Evolutionary conservation across 495 filamentous ascomycete genomes (phyloP), one percentile per base, ranked within the genome.

Genomic region (Cudoniella acicularis): DNA sequence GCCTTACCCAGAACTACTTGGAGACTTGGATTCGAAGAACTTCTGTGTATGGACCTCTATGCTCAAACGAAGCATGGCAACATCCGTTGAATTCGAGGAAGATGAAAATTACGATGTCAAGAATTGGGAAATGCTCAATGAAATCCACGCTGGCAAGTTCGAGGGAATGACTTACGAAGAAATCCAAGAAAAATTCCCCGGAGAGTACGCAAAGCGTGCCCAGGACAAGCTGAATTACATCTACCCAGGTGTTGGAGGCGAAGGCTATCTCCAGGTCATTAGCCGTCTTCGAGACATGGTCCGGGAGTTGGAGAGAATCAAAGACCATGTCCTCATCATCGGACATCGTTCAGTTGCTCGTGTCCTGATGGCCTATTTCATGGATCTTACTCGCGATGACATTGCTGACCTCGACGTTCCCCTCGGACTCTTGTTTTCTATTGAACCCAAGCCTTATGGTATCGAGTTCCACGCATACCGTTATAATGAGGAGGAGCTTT

Each of bases 21-120:
- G 65, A 1, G 80, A 83, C 24, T 77, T 83, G 4, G 73, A 82
- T 40, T 82, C 86, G 22, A 96, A 95, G 74, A 94, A 92, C 66
- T 97, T 96, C 70, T 98, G 94, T 71, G 89, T 98, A 22, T 98
- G 94, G 94, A 96, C 93, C 10, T 94, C 89, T 10, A 98, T 97
- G 93, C 83, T 98, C 64, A 86, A 88, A 64, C 86, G 94, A 48
- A 88, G 87, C 51, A 81, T 93, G 49, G 81, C 95, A 64, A 92
- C 92, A 1, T 91, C 89, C 0, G 81, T 92, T 53, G 84, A 86
- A 67, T 98, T 98, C 71, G 76, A 81, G 26, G 88, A 90, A 54
- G 94, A 98, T 60, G 94, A 98, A n/a, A 90, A 97, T 22, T 98
- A 91, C 67, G 94, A 98, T 62, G 84, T 93, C 66, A 98, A 98